These are phyloP conservation scores for Verticillium zaregamsianum DNA, from an alignment of 2,329 filamentous ascomycete genomes.

Conservation along the genomic window DNA sequence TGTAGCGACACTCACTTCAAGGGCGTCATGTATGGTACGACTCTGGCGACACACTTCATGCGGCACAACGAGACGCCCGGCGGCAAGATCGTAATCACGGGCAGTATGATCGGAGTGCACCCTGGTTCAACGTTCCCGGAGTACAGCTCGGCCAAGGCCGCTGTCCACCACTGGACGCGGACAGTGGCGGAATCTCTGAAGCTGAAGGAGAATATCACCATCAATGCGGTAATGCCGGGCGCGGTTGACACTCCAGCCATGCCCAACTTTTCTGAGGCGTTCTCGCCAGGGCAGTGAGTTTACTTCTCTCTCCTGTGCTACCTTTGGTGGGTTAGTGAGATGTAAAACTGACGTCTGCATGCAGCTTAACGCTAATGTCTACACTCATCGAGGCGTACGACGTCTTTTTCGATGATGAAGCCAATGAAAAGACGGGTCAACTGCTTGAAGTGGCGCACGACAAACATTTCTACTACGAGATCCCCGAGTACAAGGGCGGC, in stretches of 20 bases:
- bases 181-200: constrained; percentile 32
- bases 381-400: constrained; percentile 7
- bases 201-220: constrained; percentile 40
- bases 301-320: background rate
- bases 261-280: constrained; percentile 35
- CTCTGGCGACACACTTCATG: constrained; percentile 49
- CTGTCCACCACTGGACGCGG: constrained; percentile 33
- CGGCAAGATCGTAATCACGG: constrained; percentile 39
- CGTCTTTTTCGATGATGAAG: constrained; percentile 12
- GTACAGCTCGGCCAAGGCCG: constrained; percentile 47
- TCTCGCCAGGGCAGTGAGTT: constrained; percentile 24
- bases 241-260: constrained; percentile 40
- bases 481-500: constrained; percentile 13
- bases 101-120: constrained; percentile 36
- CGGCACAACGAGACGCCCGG: constrained; percentile 38
- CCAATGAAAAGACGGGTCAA: constrained; percentile 8
- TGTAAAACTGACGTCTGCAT: background rate
- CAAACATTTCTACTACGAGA: constrained; percentile 3
- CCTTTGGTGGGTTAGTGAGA: background rate
- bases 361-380: constrained; percentile 6
- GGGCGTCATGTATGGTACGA: constrained; percentile 43
- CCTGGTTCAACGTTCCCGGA: constrained; percentile 40
- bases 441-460: constrained; percentile 13
- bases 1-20: constrained; percentile 47
- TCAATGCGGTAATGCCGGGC: constrained; percentile 45